phyloP scores from a whole-genome alignment of 306 rosid species.

The Fragaria vesca region DNA sequence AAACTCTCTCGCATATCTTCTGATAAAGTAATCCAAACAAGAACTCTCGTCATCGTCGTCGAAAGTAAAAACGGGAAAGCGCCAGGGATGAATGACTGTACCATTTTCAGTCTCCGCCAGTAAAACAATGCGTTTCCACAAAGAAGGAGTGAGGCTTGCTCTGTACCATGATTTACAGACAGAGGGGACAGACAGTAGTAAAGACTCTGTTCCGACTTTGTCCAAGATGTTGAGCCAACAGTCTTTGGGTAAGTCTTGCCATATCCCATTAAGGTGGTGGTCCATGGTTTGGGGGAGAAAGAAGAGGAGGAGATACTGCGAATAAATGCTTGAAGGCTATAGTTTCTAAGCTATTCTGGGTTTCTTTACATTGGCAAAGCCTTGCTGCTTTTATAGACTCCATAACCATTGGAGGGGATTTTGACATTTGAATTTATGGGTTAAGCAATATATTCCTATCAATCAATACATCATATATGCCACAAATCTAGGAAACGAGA shows the following conservation, averaged over 20 bases:
- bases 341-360: too few species aligned
- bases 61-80: not conserved
- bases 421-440: too few species aligned
- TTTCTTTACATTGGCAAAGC: too few species aligned
- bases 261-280: not conserved
- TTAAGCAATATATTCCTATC: too few species aligned
- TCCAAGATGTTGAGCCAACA: not conserved
- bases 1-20: constrained; percentile 3
- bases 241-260: not conserved
- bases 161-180: constrained; percentile 14
- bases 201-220: not conserved
- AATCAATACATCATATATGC: too few species aligned
- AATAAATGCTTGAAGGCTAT: too few species aligned
- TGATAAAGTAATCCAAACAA: not conserved
- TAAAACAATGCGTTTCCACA: not conserved
- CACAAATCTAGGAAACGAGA: too few species aligned
- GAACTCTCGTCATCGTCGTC: not conserved
- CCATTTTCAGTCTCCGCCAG: not conserved
- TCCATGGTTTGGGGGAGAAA: too few species aligned
- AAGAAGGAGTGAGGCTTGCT: not conserved
- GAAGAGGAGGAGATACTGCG: too few species aligned
- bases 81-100: not conserved
- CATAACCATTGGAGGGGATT: too few species aligned
- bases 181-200: not conserved
- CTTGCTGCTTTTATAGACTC: too few species aligned